Percentiles rank a stretch among this genome's conserved stretches.
Conservation (phyloP, 176 grass and related monocot genomes). For the Musa schizocarpa region DNA sequence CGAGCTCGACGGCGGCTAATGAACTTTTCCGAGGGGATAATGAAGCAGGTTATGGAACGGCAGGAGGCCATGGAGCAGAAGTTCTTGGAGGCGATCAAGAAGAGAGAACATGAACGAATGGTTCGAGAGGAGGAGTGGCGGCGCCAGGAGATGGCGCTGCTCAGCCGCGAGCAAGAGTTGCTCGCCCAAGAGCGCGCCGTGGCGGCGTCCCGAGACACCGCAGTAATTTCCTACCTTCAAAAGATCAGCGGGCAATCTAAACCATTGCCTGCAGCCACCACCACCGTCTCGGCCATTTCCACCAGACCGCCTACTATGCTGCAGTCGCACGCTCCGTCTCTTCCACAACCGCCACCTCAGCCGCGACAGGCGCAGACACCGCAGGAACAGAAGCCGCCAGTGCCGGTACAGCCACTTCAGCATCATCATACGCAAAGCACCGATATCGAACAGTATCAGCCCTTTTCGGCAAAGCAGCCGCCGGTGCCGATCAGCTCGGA, state of each 20-base stretch:
- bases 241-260: slow-evolving; percentile 83
- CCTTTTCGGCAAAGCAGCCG: slow-evolving; percentile 13
- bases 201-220: slow-evolving; percentile 25
- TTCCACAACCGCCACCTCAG: slow-evolving; percentile 9
- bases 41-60: slow-evolving; percentile 88
- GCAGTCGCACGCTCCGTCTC: slow-evolving; percentile 16
- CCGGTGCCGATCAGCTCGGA: slow-evolving; percentile 24
- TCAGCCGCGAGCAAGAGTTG: slow-evolving; percentile 79
- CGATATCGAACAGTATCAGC: not conserved
- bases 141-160: slow-evolving; percentile 77
- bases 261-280: slow-evolving; percentile 28
- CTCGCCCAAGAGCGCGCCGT: slow-evolving; percentile 73
- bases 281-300: slow-evolving; percentile 32
- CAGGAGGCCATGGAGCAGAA: slow-evolving; percentile 92
- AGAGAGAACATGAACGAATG: slow-evolving; percentile 87
- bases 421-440: slow-evolving; percentile 11
- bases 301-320: not conserved
- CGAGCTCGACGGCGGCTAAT: slow-evolving; percentile 50
- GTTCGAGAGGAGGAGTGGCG: slow-evolving; percentile 94
- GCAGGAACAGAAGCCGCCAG: not conserved
- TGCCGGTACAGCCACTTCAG: not conserved
- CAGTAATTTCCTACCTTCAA: slow-evolving; percentile 75
- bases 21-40: slow-evolving; percentile 79
- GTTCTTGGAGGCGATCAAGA: slow-evolving; percentile 86
- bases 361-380: not conserved